Percentiles rank a stretch among this genome's conserved stretches.
Evolutionary conservation across 129 eudicot genomes (phyloP).

Genomic region (Sambucus nigra): DNA sequence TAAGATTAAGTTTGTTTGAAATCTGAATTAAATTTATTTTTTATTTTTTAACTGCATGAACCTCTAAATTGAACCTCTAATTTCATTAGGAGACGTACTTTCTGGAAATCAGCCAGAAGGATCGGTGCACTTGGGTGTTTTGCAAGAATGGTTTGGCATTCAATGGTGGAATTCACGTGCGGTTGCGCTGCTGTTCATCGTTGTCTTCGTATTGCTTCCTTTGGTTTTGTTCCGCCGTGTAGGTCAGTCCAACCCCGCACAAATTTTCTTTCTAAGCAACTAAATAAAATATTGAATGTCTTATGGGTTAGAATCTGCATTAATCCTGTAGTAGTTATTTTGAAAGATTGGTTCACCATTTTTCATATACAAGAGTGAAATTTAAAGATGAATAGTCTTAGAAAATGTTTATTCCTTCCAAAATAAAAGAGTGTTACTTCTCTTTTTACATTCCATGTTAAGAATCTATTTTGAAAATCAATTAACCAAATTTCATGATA

Average conservation of each 20-base stretch:
- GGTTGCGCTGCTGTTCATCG: slow-evolving; percentile 44
- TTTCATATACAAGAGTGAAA: too few relatives aligned
- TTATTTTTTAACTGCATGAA: too few relatives aligned
- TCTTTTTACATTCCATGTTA: too few relatives aligned
- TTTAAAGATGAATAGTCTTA: too few relatives aligned
- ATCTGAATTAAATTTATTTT: too few relatives aligned
- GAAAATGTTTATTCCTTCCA: too few relatives aligned
- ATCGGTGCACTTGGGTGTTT: slow-evolving; percentile 58
- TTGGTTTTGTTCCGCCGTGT: slow-evolving; percentile 78
- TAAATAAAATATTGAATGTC: neutral
- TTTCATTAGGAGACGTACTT: slow-evolving; percentile 71
- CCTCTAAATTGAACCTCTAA: neutral
- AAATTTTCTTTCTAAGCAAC: neutral
- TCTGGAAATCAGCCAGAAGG: slow-evolving; percentile 52
- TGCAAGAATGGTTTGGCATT: slow-evolving; percentile 88
- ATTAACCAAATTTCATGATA: too few relatives aligned
- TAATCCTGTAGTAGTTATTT: too few relatives aligned
- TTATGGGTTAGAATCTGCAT: neutral
- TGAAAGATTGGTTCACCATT: too few relatives aligned
- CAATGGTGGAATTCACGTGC: slow-evolving; percentile 93
- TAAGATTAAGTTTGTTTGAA: too few relatives aligned
- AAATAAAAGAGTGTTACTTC: too few relatives aligned
- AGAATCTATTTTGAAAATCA: too few relatives aligned
- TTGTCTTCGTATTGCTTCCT: slow-evolving; percentile 70
- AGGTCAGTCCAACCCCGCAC: slow-evolving; percentile 39